Evolutionary conservation across 805 yeast genomes (phyloP).

Genomic region (Kodamaea kaohsiungensis): DNA sequence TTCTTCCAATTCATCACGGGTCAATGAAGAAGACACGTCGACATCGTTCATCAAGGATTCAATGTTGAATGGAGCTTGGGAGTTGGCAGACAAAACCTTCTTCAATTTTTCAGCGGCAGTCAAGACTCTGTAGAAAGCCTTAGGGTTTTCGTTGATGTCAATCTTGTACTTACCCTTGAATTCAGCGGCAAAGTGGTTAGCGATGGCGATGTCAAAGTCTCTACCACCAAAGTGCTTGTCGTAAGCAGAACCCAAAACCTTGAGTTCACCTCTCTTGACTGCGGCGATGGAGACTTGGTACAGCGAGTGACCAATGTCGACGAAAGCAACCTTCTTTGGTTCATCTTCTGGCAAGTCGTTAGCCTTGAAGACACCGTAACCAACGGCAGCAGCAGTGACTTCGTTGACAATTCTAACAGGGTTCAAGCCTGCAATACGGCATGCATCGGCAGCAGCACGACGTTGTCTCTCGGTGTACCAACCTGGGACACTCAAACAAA

Average conservation of each 20-base stretch:
- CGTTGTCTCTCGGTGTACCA: slow-evolving; percentile 98
- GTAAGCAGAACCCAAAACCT: slow-evolving; percentile 86
- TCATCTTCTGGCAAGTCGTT: slow-evolving; percentile 93
- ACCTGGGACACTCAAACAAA: slow-evolving; percentile 91
- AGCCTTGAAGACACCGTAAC: slow-evolving; percentile 96
- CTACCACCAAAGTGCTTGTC: slow-evolving; percentile 99
- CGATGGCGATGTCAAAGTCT: slow-evolving; percentile 90
- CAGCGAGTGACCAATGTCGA: slow-evolving; percentile 97
- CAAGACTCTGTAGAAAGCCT: slow-evolving; percentile 92
- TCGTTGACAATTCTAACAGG: slow-evolving; percentile 98
- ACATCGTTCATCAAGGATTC: slow-evolving; percentile 98
- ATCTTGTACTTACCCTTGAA: slow-evolving; percentile 91
- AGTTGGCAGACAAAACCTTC: slow-evolving; percentile 95
- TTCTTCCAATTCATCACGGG: slow-evolving; percentile 92
- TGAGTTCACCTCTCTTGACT: slow-evolving; percentile 94
- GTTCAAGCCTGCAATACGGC: slow-evolving; percentile 93
- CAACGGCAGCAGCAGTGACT: slow-evolving; percentile 97
- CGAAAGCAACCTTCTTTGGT: slow-evolving; percentile 85
- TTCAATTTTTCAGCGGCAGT: slow-evolving; percentile 90
- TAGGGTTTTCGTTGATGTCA: slow-evolving; percentile 86
- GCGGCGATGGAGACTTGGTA: slow-evolving; percentile 88
- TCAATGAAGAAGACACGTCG: slow-evolving; percentile 86
- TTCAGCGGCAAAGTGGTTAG: slow-evolving; percentile 92
- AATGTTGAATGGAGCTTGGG: slow-evolving; percentile 89
- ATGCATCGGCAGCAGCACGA: slow-evolving; percentile 94